Evolutionary conservation across 306 rosid species (phyloP).

Genomic region (Lathyrus aphaca): DNA sequence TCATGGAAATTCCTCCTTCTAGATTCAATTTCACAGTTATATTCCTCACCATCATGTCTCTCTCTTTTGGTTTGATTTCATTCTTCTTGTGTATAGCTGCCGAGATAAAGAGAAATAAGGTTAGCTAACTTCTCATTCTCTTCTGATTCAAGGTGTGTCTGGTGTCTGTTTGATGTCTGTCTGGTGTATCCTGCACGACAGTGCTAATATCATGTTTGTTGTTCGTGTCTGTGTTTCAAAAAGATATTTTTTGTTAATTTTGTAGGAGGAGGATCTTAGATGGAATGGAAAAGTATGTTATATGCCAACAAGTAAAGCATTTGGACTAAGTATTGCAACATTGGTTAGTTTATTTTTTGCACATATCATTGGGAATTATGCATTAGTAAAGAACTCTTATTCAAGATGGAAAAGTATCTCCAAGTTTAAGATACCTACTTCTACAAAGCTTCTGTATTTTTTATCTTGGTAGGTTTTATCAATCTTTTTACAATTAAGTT

Average conservation of each 20-base stretch:
- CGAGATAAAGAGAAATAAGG: slow-evolving; percentile 61
- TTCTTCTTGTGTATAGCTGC: slow-evolving; percentile 66
- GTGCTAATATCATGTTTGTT: not conserved
- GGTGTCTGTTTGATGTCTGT: not conserved
- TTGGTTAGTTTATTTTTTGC: slow-evolving; percentile 57
- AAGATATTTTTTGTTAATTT: not conserved
- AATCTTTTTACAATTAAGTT: not conserved
- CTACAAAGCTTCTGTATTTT: slow-evolving; percentile 47
- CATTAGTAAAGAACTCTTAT: slow-evolving; percentile 40
- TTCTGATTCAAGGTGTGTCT: not conserved
- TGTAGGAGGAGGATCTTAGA: slow-evolving; percentile 56
- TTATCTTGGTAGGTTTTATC: slow-evolving; percentile 66
- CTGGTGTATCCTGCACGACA: too few relatives aligned
- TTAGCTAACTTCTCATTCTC: slow-evolving; percentile 43
- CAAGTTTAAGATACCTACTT: slow-evolving; percentile 39
- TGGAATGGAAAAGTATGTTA: slow-evolving; percentile 61
- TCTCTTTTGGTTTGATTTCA: slow-evolving; percentile 60
- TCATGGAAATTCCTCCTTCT: slow-evolving; percentile 51
- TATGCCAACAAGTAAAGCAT: slow-evolving; percentile 62
- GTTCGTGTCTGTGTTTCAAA: not conserved
- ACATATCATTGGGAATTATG: slow-evolving; percentile 57
- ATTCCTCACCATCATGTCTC: slow-evolving; percentile 44
- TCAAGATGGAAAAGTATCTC: slow-evolving; percentile 39
- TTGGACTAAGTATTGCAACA: slow-evolving; percentile 69
- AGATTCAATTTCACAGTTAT: slow-evolving; percentile 36